These are phyloP conservation scores for Geotrichum restrictum DNA, from an alignment of 1,139 yeast species.

Conservation along the genomic window DNA sequence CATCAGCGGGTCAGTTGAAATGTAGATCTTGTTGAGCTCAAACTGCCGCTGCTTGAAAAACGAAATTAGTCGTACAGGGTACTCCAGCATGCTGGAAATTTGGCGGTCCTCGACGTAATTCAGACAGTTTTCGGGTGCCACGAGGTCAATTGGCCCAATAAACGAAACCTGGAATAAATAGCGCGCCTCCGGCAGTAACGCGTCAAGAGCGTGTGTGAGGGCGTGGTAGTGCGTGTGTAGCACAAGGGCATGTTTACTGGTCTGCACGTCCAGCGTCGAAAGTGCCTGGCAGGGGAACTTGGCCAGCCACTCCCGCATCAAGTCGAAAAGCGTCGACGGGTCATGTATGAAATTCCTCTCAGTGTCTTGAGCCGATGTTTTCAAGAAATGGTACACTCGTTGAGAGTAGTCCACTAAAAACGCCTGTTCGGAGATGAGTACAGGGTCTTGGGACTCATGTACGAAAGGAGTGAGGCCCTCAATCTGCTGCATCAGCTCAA, in stretches of 20 bases:
- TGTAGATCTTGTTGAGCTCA: conserved; percentile 33
- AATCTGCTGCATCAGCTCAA: conserved; percentile 33
- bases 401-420: conserved; percentile 25
- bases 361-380: conserved; percentile 3
- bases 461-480: conserved; percentile 24
- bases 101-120: conserved; percentile 10
- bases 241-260: conserved; percentile 22
- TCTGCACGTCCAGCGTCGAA: conserved; percentile 19
- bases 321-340: conserved; percentile 28
- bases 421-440: conserved; percentile 23
- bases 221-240: conserved; percentile 41
- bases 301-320: conserved; percentile 33
- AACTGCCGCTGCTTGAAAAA: conserved; percentile 38
- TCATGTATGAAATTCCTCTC: conserved; percentile 8
- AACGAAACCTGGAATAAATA: conserved; percentile 41
- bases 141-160: conserved; percentile 37
- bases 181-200: conserved; percentile 41
- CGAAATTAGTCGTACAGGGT: conserved; percentile 36
- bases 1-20: conserved; percentile 34
- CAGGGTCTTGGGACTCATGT: conserved; percentile 12
- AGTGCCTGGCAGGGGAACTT: conserved; percentile 33
- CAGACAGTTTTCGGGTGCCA: conserved; percentile 18
- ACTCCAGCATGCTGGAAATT: conserved; percentile 28
- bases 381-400: conserved; percentile 26
- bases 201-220: conserved; percentile 35